Conservation (phyloP, 108 stramenopile genomes). For the Asterionellopsis glacialis region DNA sequence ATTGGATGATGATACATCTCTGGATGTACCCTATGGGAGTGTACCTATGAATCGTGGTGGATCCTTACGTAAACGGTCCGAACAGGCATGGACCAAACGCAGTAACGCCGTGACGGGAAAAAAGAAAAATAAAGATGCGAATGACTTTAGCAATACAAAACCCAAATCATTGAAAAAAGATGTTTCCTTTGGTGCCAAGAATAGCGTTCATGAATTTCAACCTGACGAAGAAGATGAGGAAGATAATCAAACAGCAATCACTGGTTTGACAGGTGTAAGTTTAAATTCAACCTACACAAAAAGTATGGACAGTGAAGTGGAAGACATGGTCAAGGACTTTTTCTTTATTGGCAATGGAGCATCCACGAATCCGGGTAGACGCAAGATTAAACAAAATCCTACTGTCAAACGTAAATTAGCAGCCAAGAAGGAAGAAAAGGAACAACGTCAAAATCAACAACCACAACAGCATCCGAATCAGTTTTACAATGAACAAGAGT, state of each 20-base stretch:
- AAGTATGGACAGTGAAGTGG: slow-evolving; percentile 47
- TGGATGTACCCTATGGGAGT: too few relatives aligned
- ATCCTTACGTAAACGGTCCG: too few relatives aligned
- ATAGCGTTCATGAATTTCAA: slow-evolving; percentile 31
- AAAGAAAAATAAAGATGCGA: too few relatives aligned
- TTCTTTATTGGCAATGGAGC: slow-evolving; percentile 42
- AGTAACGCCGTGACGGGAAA: too few relatives aligned
- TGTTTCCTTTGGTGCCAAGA: slow-evolving; percentile 18
- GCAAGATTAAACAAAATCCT: slow-evolving; percentile 17
- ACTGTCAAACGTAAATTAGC: not conserved
- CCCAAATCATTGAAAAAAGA: slow-evolving; percentile 1
- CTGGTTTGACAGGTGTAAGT: slow-evolving; percentile 16
- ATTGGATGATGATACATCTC: too few relatives aligned
- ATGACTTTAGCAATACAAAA: too few relatives aligned
- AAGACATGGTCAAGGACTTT: slow-evolving; percentile 57
- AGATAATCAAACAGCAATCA: slow-evolving; percentile 1
- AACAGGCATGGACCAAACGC: too few relatives aligned
- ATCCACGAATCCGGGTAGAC: slow-evolving; percentile 30
- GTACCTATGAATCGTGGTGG: too few relatives aligned
- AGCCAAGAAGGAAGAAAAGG: too few relatives aligned
- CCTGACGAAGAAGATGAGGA: slow-evolving; percentile 8
- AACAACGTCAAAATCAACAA: too few relatives aligned
- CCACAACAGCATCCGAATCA: too few relatives aligned
- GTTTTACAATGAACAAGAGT: too few relatives aligned
- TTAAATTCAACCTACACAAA: slow-evolving; percentile 33